phyloP scores from a whole-genome alignment of 148 eudicot species.

The Selenicereus undatus region DNA sequence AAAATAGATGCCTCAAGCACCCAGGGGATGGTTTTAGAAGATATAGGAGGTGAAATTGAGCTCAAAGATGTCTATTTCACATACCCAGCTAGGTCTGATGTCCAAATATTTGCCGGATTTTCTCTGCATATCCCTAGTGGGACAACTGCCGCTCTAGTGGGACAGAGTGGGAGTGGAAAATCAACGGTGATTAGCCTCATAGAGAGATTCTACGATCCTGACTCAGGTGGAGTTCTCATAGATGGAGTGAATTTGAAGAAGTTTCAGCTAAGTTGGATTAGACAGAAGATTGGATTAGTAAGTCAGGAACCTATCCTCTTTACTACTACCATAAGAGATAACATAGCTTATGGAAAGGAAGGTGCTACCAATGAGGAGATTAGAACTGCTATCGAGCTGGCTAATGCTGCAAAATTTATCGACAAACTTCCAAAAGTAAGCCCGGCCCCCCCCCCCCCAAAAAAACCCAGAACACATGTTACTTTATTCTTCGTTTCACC shows the following conservation, averaged over 20 bases:
- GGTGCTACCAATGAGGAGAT: slow-evolving; percentile 62
- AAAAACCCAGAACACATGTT: neutral
- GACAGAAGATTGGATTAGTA: slow-evolving; percentile 76
- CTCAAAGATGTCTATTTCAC: slow-evolving; percentile 59
- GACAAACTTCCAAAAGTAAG: slow-evolving; percentile 65
- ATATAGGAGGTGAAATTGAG: slow-evolving; percentile 65
- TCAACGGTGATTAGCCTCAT: slow-evolving; percentile 72
- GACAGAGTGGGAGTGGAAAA: slow-evolving; percentile 94
- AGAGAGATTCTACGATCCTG: slow-evolving; percentile 84
- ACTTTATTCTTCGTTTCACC: neutral
- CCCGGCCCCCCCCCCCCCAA: neutral
- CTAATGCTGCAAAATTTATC: slow-evolving; percentile 76
- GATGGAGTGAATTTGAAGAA: slow-evolving; percentile 66
- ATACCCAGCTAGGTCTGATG: slow-evolving; percentile 83
- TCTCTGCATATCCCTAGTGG: slow-evolving; percentile 54
- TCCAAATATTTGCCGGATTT: slow-evolving; percentile 67
- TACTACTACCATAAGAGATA: slow-evolving; percentile 54
- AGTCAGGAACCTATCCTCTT: slow-evolving; percentile 80
- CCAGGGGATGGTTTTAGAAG: slow-evolving; percentile 47
- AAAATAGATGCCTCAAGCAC: slow-evolving; percentile 56
- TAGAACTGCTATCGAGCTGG: slow-evolving; percentile 62
- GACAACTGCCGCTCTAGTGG: slow-evolving; percentile 66
- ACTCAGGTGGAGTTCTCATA: slow-evolving; percentile 60
- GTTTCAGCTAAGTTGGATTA: slow-evolving; percentile 57
- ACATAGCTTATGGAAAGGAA: slow-evolving; percentile 65